A percentile compares a stretch with the other conserved stretches of the same genome.
Conservation (phyloP, 768 basidiomycete genomes). For the Lyophyllum decastes region DNA sequence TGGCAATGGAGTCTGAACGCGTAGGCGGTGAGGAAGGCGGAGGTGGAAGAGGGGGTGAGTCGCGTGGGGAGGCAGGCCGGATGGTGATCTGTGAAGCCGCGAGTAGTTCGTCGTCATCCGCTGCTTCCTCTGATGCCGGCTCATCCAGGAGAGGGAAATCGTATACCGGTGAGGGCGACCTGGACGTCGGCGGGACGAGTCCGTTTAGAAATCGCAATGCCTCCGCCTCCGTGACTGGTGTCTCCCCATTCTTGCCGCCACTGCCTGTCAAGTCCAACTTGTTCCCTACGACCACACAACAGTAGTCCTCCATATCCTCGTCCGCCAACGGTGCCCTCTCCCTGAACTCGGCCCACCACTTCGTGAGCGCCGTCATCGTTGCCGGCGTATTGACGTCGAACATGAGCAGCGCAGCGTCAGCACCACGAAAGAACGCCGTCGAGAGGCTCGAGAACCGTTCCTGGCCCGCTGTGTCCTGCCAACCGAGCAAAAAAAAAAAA, state of each 20-base stretch:
- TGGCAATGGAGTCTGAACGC: constrained; percentile 26
- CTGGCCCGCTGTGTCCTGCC: constrained; percentile 83
- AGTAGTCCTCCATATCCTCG: constrained; percentile 62
- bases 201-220: constrained; percentile 57
- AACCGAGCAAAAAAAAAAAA: neutral
- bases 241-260: constrained; percentile 14
- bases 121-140: constrained; percentile 1
- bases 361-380: constrained; percentile 56
- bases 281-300: constrained; percentile 78
- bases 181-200: constrained; percentile 47
- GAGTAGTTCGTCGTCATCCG: constrained; percentile 18
- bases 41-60: constrained; percentile 12
- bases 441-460: constrained; percentile 86
- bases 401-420: constrained; percentile 80
- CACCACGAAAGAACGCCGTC: constrained; percentile 81
- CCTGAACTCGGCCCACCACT: constrained; percentile 83
- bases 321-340: constrained; percentile 66
- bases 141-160: constrained; percentile 1
- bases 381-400: constrained; percentile 75
- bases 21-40: neutral
- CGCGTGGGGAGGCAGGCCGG: constrained; percentile 15
- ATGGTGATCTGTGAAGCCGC: constrained; percentile 22
- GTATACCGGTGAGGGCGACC: constrained; percentile 17
- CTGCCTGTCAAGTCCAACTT: constrained; percentile 62
- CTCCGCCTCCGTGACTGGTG: constrained; percentile 37